Evolutionary conservation across 2,329 filamentous ascomycete genomes (phyloP).

Genomic region (Fusarium circinatum): DNA sequence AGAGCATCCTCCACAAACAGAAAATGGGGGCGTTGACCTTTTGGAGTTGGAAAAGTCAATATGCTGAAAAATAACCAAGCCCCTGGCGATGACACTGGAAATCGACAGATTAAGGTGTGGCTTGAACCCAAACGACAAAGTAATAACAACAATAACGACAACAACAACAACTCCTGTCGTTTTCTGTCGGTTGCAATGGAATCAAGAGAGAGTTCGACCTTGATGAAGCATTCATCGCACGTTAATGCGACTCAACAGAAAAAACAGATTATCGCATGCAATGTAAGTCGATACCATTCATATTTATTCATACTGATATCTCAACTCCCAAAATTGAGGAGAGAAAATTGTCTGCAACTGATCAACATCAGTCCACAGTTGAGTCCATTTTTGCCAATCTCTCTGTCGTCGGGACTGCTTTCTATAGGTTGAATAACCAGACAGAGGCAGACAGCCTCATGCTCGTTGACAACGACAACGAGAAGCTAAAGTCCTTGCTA

Average conservation of each 20-base stretch:
- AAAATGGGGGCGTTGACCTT: background rate
- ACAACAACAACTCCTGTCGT: background rate
- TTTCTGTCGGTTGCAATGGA: accelerated
- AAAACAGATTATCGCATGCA: background rate
- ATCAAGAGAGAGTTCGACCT: background rate
- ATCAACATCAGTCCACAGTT: accelerated
- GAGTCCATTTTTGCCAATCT: background rate
- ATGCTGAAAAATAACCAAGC: background rate
- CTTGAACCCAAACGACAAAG: background rate
- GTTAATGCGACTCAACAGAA: background rate
- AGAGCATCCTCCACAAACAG: background rate
- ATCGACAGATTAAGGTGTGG: no score
- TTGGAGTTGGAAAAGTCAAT: background rate
- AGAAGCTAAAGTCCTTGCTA: background rate
- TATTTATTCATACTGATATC: background rate
- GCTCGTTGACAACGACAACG: background rate
- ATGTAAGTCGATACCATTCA: background rate
- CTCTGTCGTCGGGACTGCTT: background rate
- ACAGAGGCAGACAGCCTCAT: background rate
- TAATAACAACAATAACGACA: no score
- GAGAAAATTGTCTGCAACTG: accelerated
- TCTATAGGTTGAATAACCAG: background rate
- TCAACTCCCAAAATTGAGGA: accelerated
- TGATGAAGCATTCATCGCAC: background rate
- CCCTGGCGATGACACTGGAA: background rate